Percentiles rank a stretch among this genome's conserved stretches.
phyloP scores from a whole-genome alignment of 345 rosid genomes.

The Eucalyptus tenuipes region DNA sequence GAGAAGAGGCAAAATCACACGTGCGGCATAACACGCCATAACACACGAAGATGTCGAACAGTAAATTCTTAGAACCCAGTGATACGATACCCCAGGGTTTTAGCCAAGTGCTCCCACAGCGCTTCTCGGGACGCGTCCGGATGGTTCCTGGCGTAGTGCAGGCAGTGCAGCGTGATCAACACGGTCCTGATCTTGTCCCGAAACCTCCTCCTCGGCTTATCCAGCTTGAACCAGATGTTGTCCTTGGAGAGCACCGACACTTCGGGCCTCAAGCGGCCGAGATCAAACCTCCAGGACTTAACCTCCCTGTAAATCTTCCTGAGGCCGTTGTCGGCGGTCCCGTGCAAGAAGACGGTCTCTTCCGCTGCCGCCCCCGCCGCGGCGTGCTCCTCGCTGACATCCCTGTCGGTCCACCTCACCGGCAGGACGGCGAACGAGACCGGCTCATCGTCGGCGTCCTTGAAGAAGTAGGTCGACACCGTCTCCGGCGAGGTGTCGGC shows the following conservation, averaged over 20 bases:
- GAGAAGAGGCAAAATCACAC: neutral
- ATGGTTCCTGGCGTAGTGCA: conserved; percentile 41
- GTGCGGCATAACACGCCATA: neutral
- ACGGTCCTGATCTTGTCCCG: conserved; percentile 32
- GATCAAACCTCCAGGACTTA: conserved; percentile 64
- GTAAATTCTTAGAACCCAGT: neutral
- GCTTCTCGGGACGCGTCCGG: conserved; percentile 40
- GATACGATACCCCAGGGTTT: conserved; percentile 24
- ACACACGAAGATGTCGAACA: neutral
- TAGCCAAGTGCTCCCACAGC: conserved; percentile 53
- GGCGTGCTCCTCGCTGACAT: neutral
- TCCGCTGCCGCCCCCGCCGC: neutral
- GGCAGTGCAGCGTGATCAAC: conserved; percentile 41
- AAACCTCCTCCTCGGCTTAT: conserved; percentile 68
- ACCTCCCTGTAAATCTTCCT: conserved; percentile 43
- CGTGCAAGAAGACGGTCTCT: conserved; percentile 34
- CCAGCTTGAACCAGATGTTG: conserved; percentile 48
- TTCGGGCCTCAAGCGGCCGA: conserved; percentile 35
- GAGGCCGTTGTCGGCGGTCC: conserved; percentile 42
- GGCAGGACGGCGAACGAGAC: conserved; percentile 53
- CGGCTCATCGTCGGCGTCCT: conserved; percentile 32
- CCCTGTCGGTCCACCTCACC: conserved; percentile 29
- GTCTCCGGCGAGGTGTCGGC: conserved; percentile 23
- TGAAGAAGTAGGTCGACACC: conserved; percentile 45
- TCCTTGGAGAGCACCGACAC: conserved; percentile 56